Percentiles rank a stretch among this genome's conserved stretches.
Evolutionary conservation across 1,284 basidiomycete genomes (phyloP).

Genomic region (Entoloma clypeatum): DNA sequence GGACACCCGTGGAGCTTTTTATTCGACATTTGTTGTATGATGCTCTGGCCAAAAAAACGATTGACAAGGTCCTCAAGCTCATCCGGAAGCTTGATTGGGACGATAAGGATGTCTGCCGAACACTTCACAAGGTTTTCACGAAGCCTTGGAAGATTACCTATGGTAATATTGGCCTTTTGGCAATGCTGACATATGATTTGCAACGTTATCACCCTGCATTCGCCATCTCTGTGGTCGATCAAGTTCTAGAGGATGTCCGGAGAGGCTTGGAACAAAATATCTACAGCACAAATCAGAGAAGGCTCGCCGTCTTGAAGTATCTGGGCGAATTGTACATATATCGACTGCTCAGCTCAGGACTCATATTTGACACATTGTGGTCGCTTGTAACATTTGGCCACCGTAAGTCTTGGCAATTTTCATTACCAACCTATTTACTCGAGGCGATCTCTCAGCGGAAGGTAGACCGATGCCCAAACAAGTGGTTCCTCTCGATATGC

Average conservation of each 20-base stretch:
- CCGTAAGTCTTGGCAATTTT: slow-evolving; percentile 69
- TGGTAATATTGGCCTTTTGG: slow-evolving; percentile 85
- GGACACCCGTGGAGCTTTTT: slow-evolving; percentile 88
- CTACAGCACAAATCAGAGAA: slow-evolving; percentile 92
- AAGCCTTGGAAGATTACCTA: slow-evolving; percentile 98
- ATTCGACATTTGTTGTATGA: slow-evolving; percentile 92
- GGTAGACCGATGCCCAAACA: slow-evolving; percentile 85
- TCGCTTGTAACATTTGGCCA: slow-evolving; percentile 95
- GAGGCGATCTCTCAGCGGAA: slow-evolving; percentile 55
- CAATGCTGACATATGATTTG: slow-evolving; percentile 91
- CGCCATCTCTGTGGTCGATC: slow-evolving; percentile 85
- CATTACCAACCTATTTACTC: slow-evolving; percentile 4
- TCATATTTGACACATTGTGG: slow-evolving; percentile 96
- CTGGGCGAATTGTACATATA: slow-evolving; percentile 98
- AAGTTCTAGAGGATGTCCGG: slow-evolving; percentile 90
- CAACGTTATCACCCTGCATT: slow-evolving; percentile 92
- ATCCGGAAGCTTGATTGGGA: slow-evolving; percentile 96
- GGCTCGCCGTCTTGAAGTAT: slow-evolving; percentile 89
- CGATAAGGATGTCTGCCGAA: slow-evolving; percentile 52
- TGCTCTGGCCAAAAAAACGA: slow-evolving; percentile 84
- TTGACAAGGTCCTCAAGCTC: slow-evolving; percentile 91
- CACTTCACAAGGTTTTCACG: slow-evolving; percentile 80
- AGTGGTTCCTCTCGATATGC: slow-evolving; percentile 78
- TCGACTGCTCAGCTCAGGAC: slow-evolving; percentile 82
- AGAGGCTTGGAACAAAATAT: slow-evolving; percentile 91